Evolutionary conservation across 2,329 filamentous ascomycete species (phyloP).

Genomic region (Aurifilum marmelostoma): DNA sequence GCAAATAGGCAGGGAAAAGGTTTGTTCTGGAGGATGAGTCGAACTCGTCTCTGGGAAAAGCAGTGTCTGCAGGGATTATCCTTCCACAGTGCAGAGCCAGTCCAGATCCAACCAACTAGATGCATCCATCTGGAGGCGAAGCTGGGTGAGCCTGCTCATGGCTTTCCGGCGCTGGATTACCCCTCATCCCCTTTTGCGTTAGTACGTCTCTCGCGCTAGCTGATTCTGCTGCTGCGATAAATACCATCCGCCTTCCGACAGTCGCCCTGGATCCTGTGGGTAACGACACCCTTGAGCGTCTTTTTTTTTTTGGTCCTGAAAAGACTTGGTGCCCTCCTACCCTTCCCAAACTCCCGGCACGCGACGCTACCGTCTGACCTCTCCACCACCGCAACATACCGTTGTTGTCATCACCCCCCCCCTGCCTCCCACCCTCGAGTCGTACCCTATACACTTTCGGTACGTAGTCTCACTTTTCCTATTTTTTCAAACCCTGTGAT

Average conservation of each 20-base stretch:
- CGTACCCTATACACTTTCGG: neutral
- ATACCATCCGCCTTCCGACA: slow-evolving; percentile 39
- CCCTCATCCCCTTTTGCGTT: slow-evolving; percentile 20
- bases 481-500: neutral
- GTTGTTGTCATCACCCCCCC: neutral
- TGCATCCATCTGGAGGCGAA: neutral
- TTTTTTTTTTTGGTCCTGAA: slow-evolving; percentile 34
- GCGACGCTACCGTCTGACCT: neutral
- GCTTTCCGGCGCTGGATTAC: slow-evolving; percentile 5
- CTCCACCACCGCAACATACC: neutral
- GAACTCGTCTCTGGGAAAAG: neutral
- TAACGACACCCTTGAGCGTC: slow-evolving; percentile 35
- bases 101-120: slow-evolving; percentile 3
- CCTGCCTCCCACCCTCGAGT: neutral
- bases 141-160: slow-evolving; percentile 8
- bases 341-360: neutral
- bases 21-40: slow-evolving; percentile 9
- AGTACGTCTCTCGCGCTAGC: slow-evolving; percentile 13
- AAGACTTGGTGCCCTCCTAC: slow-evolving; percentile 3
- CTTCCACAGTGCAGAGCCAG: slow-evolving; percentile 11
- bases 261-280: slow-evolving; percentile 40
- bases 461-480: neutral
- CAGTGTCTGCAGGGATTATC: slow-evolving; percentile 24
- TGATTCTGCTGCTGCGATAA: slow-evolving; percentile 38
- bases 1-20: neutral